phyloP scores from a whole-genome alignment of 306 rosid species.

The Vigna nakashimae region DNA sequence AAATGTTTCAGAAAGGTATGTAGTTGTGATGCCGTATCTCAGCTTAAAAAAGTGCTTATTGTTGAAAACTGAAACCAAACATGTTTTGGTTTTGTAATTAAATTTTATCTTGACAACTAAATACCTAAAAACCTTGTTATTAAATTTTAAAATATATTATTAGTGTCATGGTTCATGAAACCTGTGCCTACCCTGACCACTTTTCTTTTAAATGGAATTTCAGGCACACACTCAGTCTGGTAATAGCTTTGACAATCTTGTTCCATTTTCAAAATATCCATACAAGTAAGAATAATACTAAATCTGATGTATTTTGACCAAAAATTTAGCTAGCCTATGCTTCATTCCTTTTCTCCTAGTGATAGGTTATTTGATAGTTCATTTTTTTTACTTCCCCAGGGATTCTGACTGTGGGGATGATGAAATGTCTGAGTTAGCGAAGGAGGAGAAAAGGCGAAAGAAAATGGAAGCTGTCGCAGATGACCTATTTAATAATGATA shows the following conservation, averaged over 20 bases:
- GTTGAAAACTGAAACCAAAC: slow-evolving; percentile 35
- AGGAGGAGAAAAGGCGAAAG: slow-evolving; percentile 80
- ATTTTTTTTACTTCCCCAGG: slow-evolving; percentile 51
- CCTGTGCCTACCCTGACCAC: slow-evolving; percentile 30
- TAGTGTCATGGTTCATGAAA: slow-evolving; percentile 19
- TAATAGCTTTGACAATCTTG: slow-evolving; percentile 76
- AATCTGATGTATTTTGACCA: slow-evolving; percentile 24
- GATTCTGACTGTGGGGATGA: slow-evolving; percentile 71
- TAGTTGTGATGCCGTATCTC: slow-evolving; percentile 33
- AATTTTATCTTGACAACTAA: slow-evolving; percentile 26
- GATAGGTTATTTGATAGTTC: slow-evolving; percentile 29
- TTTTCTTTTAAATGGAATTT: slow-evolving; percentile 48
- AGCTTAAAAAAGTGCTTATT: slow-evolving; percentile 9
- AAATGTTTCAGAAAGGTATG: slow-evolving; percentile 86
- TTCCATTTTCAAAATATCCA: slow-evolving; percentile 84
- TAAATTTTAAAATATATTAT: neutral
- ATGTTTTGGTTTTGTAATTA: slow-evolving; percentile 33
- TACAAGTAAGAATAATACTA: slow-evolving; percentile 65
- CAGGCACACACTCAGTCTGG: slow-evolving; percentile 75
- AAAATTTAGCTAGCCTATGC: slow-evolving; percentile 18
- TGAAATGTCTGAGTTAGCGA: slow-evolving; percentile 59
- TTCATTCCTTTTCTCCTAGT: slow-evolving; percentile 26
- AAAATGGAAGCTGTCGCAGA: slow-evolving; percentile 86
- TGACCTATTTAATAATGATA: slow-evolving; percentile 78
- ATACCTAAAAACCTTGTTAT: slow-evolving; percentile 17